Percentiles rank a stretch among this genome's conserved stretches.
These are phyloP conservation scores for Penstemon newberryi DNA, from an alignment of 257 asterid species.

Conservation along the genomic window DNA sequence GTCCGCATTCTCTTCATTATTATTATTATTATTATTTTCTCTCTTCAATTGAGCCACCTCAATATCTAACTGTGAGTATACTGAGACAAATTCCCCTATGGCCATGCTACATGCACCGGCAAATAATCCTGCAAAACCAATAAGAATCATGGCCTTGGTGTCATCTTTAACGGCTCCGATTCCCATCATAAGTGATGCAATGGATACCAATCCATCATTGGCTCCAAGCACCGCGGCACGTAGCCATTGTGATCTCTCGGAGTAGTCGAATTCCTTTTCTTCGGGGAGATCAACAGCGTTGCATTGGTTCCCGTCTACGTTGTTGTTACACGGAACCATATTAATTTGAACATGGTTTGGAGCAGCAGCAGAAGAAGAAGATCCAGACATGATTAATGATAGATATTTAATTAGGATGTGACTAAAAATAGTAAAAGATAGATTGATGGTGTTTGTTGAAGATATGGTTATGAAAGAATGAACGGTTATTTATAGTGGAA, in stretches of 20 bases:
- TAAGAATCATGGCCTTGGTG: slow-evolving; percentile 52
- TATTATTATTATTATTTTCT: slow-evolving; percentile 15
- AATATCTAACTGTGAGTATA: slow-evolving; percentile 62
- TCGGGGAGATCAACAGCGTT: slow-evolving; percentile 21
- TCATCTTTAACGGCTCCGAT: slow-evolving; percentile 62
- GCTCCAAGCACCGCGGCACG: slow-evolving; percentile 76
- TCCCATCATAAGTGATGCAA: slow-evolving; percentile 73
- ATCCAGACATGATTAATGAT: slow-evolving; percentile 32
- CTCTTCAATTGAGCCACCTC: slow-evolving; percentile 66
- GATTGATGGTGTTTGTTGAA: slow-evolving; percentile 21
- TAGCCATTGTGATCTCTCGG: slow-evolving; percentile 72
- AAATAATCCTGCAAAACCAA: slow-evolving; percentile 61
- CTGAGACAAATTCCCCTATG: slow-evolving; percentile 75
- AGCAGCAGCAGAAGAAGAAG: slow-evolving; percentile 24
- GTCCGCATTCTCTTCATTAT: slow-evolving; percentile 10
- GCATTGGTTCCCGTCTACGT: slow-evolving; percentile 19
- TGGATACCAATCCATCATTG: slow-evolving; percentile 64
- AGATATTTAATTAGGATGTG: slow-evolving; percentile 11
- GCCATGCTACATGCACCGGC: slow-evolving; percentile 90
- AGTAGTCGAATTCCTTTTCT: slow-evolving; percentile 48
- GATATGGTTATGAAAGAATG: slow-evolving; percentile 14
- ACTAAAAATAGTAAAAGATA: background rate
- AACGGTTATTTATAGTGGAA: slow-evolving; percentile 42
- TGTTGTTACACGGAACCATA: slow-evolving; percentile 19
- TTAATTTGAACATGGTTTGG: slow-evolving; percentile 39